Evolutionary conservation across 2,329 filamentous ascomycete genomes (phyloP), one percentile per base, ranked within the genome.

Genomic region (Neurospora sp.): DNA sequence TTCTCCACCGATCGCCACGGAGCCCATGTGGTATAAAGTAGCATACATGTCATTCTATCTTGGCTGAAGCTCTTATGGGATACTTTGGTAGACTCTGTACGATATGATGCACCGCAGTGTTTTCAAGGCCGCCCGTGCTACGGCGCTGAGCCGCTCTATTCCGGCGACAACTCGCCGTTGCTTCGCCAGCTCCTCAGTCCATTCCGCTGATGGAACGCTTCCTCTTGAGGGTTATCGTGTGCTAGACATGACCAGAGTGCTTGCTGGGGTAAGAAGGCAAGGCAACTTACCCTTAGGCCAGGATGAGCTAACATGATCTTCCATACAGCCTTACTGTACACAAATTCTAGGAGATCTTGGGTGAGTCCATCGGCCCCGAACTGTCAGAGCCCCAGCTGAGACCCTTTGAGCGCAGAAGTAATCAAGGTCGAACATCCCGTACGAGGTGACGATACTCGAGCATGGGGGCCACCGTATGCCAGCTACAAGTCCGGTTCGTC

Each of bases 361-460:
- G 95, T 97, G 88, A 79, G 89, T 73, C 9, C 42, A 72, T 71
- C 62, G 73, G 70, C 72, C 72, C 52, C 67, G 69, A 72, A 6
- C 8, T 46, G 11, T n/a, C 40, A 17, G 4, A 15, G n/a, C 58
- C 33, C 73, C 46, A 73, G 73, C 76, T 79, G 77, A 80, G 75
- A 71, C 67, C 73, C 66, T 52, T 73, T 71, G 75, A 96, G 93
- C 73, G 96, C 96, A 74, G 95, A 99, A 79, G 90, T 99, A 39
- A 97, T 99, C 82, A 99, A 99, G 81, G 88, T 99, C 72, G 96
- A 99, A 81, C 96, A 99, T 80, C 96, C 96, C 4, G 89, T 89
- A 5, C 87, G 93, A 70, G 96, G 93, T 43, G 96, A 99, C 78
- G 96, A 99, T 78, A 99, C 96, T 10, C 85, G 96, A 76, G 94